phyloP scores from a whole-genome alignment of 2,329 filamentous ascomycete genomes.

The Cytospora piceae region DNA sequence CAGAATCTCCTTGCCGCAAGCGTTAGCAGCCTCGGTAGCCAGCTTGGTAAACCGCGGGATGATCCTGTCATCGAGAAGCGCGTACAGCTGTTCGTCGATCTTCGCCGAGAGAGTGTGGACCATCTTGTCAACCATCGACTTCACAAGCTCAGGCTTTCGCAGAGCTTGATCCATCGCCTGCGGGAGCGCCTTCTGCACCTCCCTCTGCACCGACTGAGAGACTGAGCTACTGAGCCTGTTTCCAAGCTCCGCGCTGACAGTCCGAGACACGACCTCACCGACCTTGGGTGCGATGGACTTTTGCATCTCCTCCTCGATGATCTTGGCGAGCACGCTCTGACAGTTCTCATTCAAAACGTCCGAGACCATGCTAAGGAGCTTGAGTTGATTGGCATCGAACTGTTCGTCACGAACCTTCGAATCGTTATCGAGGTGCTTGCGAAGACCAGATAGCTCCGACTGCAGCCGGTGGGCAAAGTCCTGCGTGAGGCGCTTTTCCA shows the following conservation, averaged over 20 bases:
- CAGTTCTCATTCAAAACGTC: conserved; percentile 66
- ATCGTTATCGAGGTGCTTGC: conserved; percentile 63
- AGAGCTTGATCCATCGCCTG: conserved; percentile 68
- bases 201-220: conserved; percentile 68
- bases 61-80: conserved; percentile 65
- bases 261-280: conserved; percentile 66
- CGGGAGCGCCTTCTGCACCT: conserved; percentile 73
- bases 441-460: conserved; percentile 21
- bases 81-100: conserved; percentile 71
- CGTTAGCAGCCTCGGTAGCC: conserved; percentile 68
- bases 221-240: conserved; percentile 69
- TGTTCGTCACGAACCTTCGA: conserved; percentile 54
- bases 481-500: conserved; percentile 52
- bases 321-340: conserved; percentile 73
- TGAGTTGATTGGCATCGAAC: conserved; percentile 57
- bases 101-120: conserved; percentile 66
- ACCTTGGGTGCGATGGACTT: conserved; percentile 76
- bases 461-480: conserved; percentile 23
- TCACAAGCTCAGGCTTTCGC: conserved; percentile 73
- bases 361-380: conserved; percentile 61
- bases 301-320: conserved; percentile 77
- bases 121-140: conserved; percentile 73
- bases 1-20: conserved; percentile 70
- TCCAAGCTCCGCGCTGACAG: conserved; percentile 73
- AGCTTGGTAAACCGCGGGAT: conserved; percentile 68